Conservation (phyloP, 2,329 filamentous ascomycete species). For the Endocalyx cinctus region DNA sequence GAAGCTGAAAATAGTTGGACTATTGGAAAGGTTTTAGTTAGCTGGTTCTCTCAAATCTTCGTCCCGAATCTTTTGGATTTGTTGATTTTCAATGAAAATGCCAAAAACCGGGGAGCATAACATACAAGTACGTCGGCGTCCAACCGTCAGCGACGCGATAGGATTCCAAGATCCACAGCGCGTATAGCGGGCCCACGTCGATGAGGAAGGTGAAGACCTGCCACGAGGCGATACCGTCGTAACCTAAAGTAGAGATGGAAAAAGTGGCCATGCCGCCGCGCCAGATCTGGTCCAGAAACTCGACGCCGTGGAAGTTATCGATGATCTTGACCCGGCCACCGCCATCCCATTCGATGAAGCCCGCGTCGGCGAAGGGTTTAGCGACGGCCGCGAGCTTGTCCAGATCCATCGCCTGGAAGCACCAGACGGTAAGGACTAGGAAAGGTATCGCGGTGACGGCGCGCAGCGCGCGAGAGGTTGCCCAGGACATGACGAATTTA, state of each 20-base stretch:
- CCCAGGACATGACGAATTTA: too few species aligned
- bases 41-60: neutral
- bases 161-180: slow-evolving; percentile 18
- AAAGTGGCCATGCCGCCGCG: slow-evolving; percentile 14
- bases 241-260: slow-evolving; percentile 12
- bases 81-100: neutral
- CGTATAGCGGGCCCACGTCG: slow-evolving; percentile 18
- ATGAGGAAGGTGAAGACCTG: slow-evolving; percentile 18
- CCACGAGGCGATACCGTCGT: slow-evolving; percentile 16
- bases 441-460: slow-evolving; percentile 10
- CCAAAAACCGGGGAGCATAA: neutral
- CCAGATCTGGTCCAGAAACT: slow-evolving; percentile 13
- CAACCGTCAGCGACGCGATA: slow-evolving; percentile 9
- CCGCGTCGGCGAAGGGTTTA: slow-evolving; percentile 11
- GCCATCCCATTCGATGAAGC: slow-evolving; percentile 15
- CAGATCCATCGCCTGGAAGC: slow-evolving; percentile 10
- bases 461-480: slow-evolving; percentile 2
- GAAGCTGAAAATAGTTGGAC: slow-evolving; percentile 11
- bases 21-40: slow-evolving; percentile 4
- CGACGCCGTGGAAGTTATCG: slow-evolving; percentile 11
- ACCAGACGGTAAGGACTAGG: slow-evolving; percentile 12
- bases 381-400: slow-evolving; percentile 7
- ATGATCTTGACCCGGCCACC: slow-evolving; percentile 11
- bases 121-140: slow-evolving; percentile 18
- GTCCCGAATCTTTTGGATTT: too few species aligned